Evolutionary conservation across 768 basidiomycete genomes (phyloP).

Genomic region (Tulasnella sp.): DNA sequence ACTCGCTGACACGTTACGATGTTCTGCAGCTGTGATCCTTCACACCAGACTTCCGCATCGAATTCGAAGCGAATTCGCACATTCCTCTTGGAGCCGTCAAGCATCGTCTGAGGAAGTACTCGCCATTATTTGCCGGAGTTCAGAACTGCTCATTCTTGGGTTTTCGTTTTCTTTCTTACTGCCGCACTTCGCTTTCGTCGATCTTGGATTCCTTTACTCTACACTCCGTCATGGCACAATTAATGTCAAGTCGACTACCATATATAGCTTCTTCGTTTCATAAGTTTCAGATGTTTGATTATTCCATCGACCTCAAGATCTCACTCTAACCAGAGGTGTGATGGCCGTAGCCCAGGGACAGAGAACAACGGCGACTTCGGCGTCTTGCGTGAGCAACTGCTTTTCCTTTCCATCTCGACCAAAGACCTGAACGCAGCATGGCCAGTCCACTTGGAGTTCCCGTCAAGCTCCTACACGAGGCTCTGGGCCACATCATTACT

Average conservation of each 20-base stretch:
- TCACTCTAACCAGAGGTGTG: too few species aligned
- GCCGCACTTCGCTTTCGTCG: too few species aligned
- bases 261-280: too few species aligned
- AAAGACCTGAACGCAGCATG: constrained; percentile 14
- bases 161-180: too few species aligned
- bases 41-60: background rate
- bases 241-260: too few species aligned
- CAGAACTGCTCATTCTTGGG: too few species aligned
- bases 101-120: background rate
- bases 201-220: too few species aligned
- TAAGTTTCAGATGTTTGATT: too few species aligned
- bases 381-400: background rate
- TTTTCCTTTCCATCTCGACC: background rate
- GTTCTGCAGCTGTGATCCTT: background rate
- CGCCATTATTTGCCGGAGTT: background rate
- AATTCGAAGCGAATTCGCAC: background rate
- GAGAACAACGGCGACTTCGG: background rate
- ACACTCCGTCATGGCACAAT: too few species aligned
- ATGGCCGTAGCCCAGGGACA: too few species aligned
- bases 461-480: constrained; percentile 93
- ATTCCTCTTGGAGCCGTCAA: background rate
- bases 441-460: constrained; percentile 69
- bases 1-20: background rate
- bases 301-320: too few species aligned
- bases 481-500: constrained; percentile 89